These are phyloP conservation scores for Talaromyces trachyspermus DNA, from an alignment of 495 filamentous ascomycete species.

Conservation along the genomic window DNA sequence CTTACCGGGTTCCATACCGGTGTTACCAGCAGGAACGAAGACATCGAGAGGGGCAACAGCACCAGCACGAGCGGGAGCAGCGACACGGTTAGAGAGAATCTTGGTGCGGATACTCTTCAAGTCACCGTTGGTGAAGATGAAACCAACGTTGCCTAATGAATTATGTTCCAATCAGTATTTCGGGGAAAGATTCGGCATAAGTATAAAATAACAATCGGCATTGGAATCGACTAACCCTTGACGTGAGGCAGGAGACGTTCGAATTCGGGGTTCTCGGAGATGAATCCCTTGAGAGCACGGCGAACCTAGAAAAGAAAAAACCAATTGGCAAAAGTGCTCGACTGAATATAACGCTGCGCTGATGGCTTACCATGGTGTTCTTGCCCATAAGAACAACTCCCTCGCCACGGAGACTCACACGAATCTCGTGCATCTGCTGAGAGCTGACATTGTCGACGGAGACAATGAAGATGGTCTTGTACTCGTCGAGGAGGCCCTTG, in stretches of 20 bases:
- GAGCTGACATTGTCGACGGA: conserved; percentile 93
- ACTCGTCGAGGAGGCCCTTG: conserved; percentile 84
- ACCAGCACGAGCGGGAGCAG: conserved; percentile 94
- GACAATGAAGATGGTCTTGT: conserved; percentile 95
- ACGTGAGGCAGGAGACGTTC: conserved; percentile 94
- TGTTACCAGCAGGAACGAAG: conserved; percentile 94
- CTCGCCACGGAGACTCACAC: conserved; percentile 75
- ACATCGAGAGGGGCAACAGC: conserved; percentile 86
- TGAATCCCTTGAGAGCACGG: conserved; percentile 94
- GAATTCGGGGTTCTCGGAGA: conserved; percentile 86
- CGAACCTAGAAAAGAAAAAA: conserved; percentile 54
- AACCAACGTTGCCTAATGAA: conserved; percentile 80
- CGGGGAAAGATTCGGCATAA: too few relatives aligned
- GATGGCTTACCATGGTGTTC: conserved; percentile 84
- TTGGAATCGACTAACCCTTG: conserved; percentile 46
- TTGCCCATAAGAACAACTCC: conserved; percentile 98
- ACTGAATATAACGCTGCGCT: neutral
- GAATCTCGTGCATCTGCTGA: conserved; percentile 99
- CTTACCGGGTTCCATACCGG: conserved; percentile 99
- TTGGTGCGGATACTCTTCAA: conserved; percentile 86
- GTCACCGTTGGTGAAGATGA: conserved; percentile 98
- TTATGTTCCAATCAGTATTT: too few relatives aligned
- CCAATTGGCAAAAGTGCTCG: conserved; percentile 7
- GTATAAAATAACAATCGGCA: neutral
- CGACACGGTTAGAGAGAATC: conserved; percentile 94